phyloP scores from a whole-genome alignment of 768 basidiomycete species.

The Hypholoma fasciculare region DNA sequence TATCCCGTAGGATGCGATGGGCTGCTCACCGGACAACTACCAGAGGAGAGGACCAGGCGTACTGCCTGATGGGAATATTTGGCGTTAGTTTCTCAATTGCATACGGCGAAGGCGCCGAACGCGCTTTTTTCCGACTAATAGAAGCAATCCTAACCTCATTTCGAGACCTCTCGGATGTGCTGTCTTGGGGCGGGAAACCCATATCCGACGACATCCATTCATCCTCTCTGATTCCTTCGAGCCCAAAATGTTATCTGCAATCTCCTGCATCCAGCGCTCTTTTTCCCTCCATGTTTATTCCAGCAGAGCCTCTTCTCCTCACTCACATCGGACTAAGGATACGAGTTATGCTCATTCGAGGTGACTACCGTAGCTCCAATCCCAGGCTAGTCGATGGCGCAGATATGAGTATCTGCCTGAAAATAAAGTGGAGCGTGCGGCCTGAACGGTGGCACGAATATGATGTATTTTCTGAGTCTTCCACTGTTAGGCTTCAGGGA shows the following conservation, averaged over 20 bases:
- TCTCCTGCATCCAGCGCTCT: background rate
- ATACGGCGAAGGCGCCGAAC: background rate
- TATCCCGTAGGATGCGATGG: background rate
- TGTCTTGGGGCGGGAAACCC: background rate
- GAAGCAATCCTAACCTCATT: background rate
- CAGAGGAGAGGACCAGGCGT: background rate
- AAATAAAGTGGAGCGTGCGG: background rate
- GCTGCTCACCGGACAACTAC: background rate
- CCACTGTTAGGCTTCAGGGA: background rate
- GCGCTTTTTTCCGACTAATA: background rate
- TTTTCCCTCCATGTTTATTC: background rate
- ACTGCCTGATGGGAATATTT: constrained; percentile 1
- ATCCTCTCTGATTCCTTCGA: background rate
- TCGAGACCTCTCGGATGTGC: background rate
- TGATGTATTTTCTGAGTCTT: background rate
- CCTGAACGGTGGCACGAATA: background rate
- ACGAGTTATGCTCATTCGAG: background rate
- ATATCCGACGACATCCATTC: background rate
- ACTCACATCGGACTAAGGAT: background rate
- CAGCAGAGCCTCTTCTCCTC: background rate
- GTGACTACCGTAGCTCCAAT: background rate
- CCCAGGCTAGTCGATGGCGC: background rate
- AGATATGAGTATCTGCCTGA: background rate
- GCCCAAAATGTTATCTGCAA: background rate
- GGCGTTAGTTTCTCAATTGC: background rate